A percentile compares a stretch with the other conserved stretches of the same genome.
These are phyloP conservation scores for Hygrophoropsis aurantiaca DNA, from an alignment of 768 basidiomycete genomes.

Conservation along the genomic window DNA sequence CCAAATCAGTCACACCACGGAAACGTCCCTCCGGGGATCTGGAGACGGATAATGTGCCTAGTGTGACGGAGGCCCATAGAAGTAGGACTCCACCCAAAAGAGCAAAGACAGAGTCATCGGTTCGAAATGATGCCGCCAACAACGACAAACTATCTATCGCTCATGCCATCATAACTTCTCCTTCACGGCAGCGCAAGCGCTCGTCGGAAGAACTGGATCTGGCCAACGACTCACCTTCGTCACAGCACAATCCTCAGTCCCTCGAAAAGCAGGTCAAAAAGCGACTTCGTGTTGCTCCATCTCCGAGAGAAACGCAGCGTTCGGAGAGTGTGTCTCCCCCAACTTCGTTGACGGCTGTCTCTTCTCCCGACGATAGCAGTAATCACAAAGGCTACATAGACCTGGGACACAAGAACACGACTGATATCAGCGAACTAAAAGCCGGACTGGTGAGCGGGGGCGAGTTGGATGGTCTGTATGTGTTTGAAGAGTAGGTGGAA, in stretches of 20 bases:
- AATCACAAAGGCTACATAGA: slow-evolving; percentile 7
- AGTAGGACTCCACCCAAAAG: slow-evolving; percentile 43
- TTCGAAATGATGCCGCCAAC: background rate
- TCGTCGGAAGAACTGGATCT: slow-evolving; percentile 50
- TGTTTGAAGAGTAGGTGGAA: slow-evolving; percentile 20
- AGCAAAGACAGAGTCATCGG: slow-evolving; percentile 22
- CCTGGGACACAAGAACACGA: slow-evolving; percentile 12
- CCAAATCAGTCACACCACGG: slow-evolving; percentile 20
- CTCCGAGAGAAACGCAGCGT: slow-evolving; percentile 4
- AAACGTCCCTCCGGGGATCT: slow-evolving; percentile 40
- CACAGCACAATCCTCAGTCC: slow-evolving; percentile 12
- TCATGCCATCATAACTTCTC: background rate
- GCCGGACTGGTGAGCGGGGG: slow-evolving; percentile 29
- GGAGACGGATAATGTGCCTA: slow-evolving; percentile 22
- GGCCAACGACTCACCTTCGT: slow-evolving; percentile 10
- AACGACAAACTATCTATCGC: background rate
- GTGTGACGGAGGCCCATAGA: slow-evolving; percentile 6
- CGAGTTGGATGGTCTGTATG: slow-evolving; percentile 30
- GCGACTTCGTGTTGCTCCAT: slow-evolving; percentile 25
- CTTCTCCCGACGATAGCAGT: slow-evolving; percentile 5
- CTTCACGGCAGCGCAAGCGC: slow-evolving; percentile 41
- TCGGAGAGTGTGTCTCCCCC: slow-evolving; percentile 18
- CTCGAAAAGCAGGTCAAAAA: slow-evolving; percentile 18
- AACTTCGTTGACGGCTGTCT: slow-evolving; percentile 19
- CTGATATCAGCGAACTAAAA: slow-evolving; percentile 11